Evolutionary conservation across 1,284 basidiomycete genomes (phyloP).

Genomic region (Leccinum subspadiceum): DNA sequence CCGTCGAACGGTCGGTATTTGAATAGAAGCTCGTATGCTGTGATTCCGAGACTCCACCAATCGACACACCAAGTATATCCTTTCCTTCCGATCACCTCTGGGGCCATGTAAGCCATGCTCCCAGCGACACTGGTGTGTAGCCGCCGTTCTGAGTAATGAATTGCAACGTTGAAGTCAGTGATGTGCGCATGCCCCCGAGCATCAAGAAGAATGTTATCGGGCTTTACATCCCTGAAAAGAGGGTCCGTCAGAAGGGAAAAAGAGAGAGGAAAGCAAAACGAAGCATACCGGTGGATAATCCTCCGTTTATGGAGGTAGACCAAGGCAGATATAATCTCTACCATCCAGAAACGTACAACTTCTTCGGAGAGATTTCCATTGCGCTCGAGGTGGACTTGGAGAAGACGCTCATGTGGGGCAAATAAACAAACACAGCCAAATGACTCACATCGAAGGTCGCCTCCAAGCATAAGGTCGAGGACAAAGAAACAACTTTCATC

Average conservation of each 20-base stretch:
- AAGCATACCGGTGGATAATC: constrained; percentile 89
- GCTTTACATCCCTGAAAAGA: constrained; percentile 81
- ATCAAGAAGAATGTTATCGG: constrained; percentile 95
- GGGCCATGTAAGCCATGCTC: constrained; percentile 99
- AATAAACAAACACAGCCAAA: neutral
- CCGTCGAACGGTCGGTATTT: constrained; percentile 88
- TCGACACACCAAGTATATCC: constrained; percentile 90
- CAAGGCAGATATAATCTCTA: constrained; percentile 83
- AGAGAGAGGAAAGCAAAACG: neutral
- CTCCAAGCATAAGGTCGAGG: constrained; percentile 94
- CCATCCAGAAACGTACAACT: constrained; percentile 85
- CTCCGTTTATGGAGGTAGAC: constrained; percentile 88
- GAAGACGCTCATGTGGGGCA: constrained; percentile 6
- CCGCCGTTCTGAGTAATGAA: constrained; percentile 88
- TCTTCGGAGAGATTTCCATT: constrained; percentile 76
- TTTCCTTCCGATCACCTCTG: constrained; percentile 77
- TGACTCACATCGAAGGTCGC: constrained; percentile 84
- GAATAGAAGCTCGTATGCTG: constrained; percentile 88
- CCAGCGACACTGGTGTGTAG: constrained; percentile 91
- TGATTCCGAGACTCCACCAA: constrained; percentile 94
- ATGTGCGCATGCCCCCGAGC: constrained; percentile 91
- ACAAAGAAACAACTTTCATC: constrained; percentile 99
- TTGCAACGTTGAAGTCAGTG: constrained; percentile 98
- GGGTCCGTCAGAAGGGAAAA: constrained; percentile 32
- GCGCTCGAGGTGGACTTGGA: constrained; percentile 84